Conservation (phyloP, 495 filamentous ascomycete species). For the Hypoxylon crocopeplum region DNA sequence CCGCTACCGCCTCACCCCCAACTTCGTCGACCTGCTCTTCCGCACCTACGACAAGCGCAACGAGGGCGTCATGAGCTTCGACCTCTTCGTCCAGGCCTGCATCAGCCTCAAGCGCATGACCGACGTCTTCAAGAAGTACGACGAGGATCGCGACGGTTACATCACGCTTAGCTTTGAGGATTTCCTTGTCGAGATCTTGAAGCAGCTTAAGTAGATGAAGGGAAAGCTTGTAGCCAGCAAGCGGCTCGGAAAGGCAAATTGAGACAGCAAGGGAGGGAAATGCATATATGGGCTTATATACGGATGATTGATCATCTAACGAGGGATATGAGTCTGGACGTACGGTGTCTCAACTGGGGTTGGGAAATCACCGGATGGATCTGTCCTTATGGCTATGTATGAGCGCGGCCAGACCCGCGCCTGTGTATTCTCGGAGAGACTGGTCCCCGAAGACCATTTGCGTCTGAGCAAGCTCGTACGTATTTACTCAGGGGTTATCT, state of each 20-base stretch:
- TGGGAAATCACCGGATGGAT: neutral
- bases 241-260: neutral
- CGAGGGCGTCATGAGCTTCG: constrained; percentile 83
- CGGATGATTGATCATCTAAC: neutral
- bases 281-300: neutral
- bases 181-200: constrained; percentile 70
- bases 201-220: constrained; percentile 51
- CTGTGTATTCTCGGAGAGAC: neutral
- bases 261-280: neutral
- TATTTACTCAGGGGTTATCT: neutral
- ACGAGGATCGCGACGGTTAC: constrained; percentile 93
- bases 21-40: constrained; percentile 85
- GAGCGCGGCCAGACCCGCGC: neutral
- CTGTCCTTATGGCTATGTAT: neutral
- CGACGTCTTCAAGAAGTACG: constrained; percentile 98
- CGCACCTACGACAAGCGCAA: constrained; percentile 64
- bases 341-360: neutral
- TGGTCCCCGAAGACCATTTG: neutral
- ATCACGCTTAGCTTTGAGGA: constrained; percentile 85
- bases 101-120: constrained; percentile 98
- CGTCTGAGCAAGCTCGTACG: no score
- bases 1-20: constrained; percentile 85
- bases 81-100: constrained; percentile 97
- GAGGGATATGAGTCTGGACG: neutral
- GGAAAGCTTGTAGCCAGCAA: neutral